Conservation (phyloP, 768 basidiomycete genomes). For the Pulveroboletus frians region DNA sequence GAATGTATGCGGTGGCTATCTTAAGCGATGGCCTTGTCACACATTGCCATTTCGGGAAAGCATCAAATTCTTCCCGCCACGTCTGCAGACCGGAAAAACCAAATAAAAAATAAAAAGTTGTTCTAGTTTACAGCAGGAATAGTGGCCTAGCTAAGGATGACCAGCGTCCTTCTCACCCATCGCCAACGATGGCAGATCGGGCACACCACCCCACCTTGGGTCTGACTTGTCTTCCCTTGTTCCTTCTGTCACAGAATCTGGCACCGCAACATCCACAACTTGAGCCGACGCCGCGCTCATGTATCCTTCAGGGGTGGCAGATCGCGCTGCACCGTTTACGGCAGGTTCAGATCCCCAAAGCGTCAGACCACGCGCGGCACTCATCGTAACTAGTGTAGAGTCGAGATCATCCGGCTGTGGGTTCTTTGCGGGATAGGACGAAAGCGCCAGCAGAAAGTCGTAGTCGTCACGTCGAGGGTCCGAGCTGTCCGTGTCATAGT, state of each 20-base stretch:
- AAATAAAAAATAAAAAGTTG: background rate
- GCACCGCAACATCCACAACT: background rate
- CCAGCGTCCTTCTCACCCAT: constrained; percentile 20
- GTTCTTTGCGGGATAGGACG: constrained; percentile 39
- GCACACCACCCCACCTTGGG: background rate
- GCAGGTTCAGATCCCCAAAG: constrained; percentile 37
- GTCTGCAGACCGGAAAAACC: background rate
- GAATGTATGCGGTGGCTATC: constrained; percentile 10
- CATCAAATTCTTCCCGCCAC: background rate
- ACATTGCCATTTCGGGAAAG: constrained; percentile 1
- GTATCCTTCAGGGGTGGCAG: background rate
- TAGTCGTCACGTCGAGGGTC: constrained; percentile 40
- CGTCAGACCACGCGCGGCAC: constrained; percentile 45
- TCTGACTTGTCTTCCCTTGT: background rate
- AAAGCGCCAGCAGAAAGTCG: constrained; percentile 44
- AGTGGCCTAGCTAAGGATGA: background rate
- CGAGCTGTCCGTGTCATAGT: constrained; percentile 8
- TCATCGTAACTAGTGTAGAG: constrained; percentile 43
- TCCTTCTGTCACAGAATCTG: background rate
- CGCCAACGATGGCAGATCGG: background rate
- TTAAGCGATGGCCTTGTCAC: constrained; percentile 19
- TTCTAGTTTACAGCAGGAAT: too few species aligned
- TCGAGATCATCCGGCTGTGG: constrained; percentile 42
- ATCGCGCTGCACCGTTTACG: background rate
- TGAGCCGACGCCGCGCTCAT: background rate